phyloP scores from a whole-genome alignment of 257 asterid species.

The Coffea eugenioides region DNA sequence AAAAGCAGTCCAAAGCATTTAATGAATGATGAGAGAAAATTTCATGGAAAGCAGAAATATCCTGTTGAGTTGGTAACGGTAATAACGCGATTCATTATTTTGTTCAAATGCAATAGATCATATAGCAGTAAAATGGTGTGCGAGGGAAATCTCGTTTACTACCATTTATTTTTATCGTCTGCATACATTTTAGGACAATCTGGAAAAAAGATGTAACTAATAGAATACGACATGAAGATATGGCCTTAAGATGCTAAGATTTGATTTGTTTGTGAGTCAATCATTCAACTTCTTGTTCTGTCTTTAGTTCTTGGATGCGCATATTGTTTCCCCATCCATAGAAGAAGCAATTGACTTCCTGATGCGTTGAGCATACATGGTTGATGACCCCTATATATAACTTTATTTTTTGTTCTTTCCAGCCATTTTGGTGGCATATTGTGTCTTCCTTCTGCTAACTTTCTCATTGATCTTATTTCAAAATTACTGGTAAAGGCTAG shows the following conservation, averaged over 20 bases:
- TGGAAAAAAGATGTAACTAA: neutral
- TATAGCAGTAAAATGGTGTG: neutral
- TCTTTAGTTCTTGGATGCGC: neutral
- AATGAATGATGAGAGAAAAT: slow-evolving; percentile 29
- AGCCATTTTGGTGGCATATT: neutral
- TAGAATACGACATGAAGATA: neutral
- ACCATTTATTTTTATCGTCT: neutral
- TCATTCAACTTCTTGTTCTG: neutral
- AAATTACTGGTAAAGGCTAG: neutral
- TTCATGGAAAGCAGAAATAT: slow-evolving; percentile 45
- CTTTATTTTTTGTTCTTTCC: neutral
- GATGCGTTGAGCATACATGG: neutral
- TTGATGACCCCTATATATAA: neutral
- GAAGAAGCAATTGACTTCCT: neutral
- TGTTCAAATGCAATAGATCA: neutral
- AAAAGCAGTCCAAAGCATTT: slow-evolving; percentile 55
- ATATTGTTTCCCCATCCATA: neutral
- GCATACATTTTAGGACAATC: neutral
- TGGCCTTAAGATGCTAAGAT: neutral
- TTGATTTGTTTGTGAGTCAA: neutral
- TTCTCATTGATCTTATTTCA: neutral
- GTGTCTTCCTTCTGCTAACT: neutral
- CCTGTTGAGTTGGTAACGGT: slow-evolving; percentile 85
- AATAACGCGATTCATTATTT: slow-evolving; percentile 35
- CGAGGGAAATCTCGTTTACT: neutral